Evolutionary conservation across 176 grass and related monocot species (phyloP).

Genomic region (Rhynchospora pubera): DNA sequence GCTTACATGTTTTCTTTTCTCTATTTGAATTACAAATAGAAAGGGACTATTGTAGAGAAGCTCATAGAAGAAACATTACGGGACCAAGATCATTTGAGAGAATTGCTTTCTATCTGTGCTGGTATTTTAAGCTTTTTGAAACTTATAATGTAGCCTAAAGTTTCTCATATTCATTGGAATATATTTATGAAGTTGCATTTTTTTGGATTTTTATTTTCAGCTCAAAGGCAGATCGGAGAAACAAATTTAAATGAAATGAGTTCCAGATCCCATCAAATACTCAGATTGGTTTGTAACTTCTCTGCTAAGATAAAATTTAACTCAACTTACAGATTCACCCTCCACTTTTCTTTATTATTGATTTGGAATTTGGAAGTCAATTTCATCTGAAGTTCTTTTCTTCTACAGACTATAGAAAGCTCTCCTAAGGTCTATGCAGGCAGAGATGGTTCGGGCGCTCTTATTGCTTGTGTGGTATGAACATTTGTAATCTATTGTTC

Average conservation of each 20-base stretch:
- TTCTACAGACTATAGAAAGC: conserved; percentile 61
- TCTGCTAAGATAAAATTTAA: not conserved
- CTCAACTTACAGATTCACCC: not conserved
- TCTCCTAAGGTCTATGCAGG: conserved; percentile 40
- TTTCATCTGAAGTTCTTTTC: not conserved
- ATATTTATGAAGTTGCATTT: conserved; percentile 4
- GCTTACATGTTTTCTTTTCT: not conserved
- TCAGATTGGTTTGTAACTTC: conserved; percentile 55
- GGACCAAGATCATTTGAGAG: conserved; percentile 65
- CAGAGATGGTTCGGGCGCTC: conserved; percentile 51
- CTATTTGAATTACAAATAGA: conserved; percentile 35
- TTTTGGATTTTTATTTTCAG: conserved; percentile 25
- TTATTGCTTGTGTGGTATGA: conserved; percentile 67
- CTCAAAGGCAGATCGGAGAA: conserved; percentile 84
- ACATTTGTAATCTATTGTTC: conserved; percentile 7
- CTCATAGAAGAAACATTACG: conserved; percentile 65
- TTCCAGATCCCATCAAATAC: conserved; percentile 92
- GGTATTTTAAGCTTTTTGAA: conserved; percentile 28
- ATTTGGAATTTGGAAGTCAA: not conserved
- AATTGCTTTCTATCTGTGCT: conserved; percentile 76
- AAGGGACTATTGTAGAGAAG: conserved; percentile 88
- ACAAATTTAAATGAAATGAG: conserved; percentile 75
- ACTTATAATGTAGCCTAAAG: not conserved
- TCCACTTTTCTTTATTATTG: conserved; percentile 17
- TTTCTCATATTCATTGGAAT: not conserved